These are phyloP conservation scores for Nematocida sp. DNA, from an alignment of 371 early-diverging fungal genomes.

Conservation along the genomic window DNA sequence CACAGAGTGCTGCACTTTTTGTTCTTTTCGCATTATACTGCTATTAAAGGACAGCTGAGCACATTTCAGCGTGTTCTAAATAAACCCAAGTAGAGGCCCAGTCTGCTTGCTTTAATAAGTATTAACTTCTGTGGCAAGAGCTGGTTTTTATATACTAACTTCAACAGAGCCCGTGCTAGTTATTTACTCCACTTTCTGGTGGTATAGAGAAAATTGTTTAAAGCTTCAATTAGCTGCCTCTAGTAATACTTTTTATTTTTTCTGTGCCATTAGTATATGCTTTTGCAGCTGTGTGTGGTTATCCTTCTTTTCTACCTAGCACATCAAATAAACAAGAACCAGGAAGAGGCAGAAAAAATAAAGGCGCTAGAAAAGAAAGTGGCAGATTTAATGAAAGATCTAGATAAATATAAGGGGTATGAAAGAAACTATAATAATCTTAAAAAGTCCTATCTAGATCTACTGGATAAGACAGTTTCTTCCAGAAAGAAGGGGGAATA, in stretches of 20 bases:
- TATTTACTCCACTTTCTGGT: no score
- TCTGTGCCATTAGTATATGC: neutral
- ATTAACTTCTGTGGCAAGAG: no score
- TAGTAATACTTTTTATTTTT: neutral
- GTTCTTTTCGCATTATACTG: neutral
- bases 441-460: slow-evolving; percentile 7
- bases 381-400: neutral
- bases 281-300: neutral
- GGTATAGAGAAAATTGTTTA: no score
- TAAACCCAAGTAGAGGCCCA: no score
- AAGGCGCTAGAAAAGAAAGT: neutral
- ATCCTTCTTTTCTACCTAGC: neutral
- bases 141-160: no score
- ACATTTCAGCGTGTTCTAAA: no score
- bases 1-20: slow-evolving; percentile 29
- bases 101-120: no score
- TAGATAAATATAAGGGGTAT: slow-evolving; percentile 1
- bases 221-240: no score
- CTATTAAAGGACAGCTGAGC: neutral
- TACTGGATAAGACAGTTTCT: neutral
- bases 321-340: neutral
- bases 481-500: slow-evolving; percentile 1
- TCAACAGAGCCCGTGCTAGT: no score
- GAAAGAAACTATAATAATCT: slow-evolving; percentile 7
- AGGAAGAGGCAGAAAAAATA: slow-evolving; percentile 4